A percentile compares a stretch with the other conserved stretches of the same genome.
Evolutionary conservation across 1,284 basidiomycete species (phyloP).

Genomic region (Rhizopogon parksii): DNA sequence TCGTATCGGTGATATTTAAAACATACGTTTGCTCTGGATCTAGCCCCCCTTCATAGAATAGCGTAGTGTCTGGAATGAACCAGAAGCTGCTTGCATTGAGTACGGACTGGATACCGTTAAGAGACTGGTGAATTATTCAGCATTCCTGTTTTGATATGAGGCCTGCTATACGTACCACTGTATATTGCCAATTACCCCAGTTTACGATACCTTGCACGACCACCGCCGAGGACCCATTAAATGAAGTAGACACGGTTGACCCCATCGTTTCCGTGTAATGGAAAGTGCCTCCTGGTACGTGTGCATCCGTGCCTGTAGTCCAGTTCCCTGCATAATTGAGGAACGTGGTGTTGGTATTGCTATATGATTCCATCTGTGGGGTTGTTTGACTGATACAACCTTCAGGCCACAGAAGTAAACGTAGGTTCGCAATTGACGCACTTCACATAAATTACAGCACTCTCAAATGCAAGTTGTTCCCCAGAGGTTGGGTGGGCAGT

Average conservation of each 20-base stretch:
- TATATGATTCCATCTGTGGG: conserved; percentile 12
- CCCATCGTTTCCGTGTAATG: conserved; percentile 34
- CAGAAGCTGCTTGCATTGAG: conserved; percentile 8
- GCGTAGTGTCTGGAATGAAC: conserved; percentile 6
- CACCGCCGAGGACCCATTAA: conserved; percentile 18
- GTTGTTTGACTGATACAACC: background rate
- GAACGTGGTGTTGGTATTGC: conserved; percentile 22
- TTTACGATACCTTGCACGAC: conserved; percentile 13
- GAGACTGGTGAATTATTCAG: background rate
- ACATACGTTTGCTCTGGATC: conserved; percentile 2
- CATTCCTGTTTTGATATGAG: background rate
- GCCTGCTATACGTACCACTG: conserved; percentile 1
- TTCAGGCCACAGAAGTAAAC: background rate
- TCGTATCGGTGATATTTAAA: conserved; percentile 1
- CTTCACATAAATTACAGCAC: conserved; percentile 5
- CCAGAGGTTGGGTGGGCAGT: conserved; percentile 3
- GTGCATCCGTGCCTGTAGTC: conserved; percentile 12
- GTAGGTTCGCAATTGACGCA: background rate
- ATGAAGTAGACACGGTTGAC: conserved; percentile 20
- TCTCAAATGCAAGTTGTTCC: conserved; percentile 17
- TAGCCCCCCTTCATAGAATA: conserved; percentile 4
- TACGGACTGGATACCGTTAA: conserved; percentile 1
- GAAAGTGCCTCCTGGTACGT: conserved; percentile 27
- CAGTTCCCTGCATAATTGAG: conserved; percentile 26
- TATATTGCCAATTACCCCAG: conserved; percentile 4